Percentiles rank a stretch among this genome's conserved stretches.
phyloP scores from a whole-genome alignment of 345 rosid genomes.

The Melaleuca alternifolia region DNA sequence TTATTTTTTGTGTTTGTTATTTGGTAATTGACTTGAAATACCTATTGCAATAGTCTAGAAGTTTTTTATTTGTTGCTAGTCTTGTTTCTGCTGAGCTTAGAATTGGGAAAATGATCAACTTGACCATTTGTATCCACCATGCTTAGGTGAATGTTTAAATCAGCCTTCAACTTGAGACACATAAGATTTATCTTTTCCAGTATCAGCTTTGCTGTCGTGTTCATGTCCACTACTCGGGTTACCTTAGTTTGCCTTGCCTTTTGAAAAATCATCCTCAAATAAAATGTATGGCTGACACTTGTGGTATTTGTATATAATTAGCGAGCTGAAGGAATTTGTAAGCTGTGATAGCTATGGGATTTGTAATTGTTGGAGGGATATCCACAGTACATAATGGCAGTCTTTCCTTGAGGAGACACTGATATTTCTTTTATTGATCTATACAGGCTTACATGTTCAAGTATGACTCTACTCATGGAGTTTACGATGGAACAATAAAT shows the following conservation, averaged over 20 bases:
- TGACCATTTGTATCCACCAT: neutral
- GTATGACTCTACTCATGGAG: slow-evolving; percentile 97
- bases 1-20: neutral
- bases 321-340: neutral
- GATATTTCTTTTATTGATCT: neutral
- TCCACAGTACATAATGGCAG: neutral
- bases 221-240: neutral
- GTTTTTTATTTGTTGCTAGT: neutral
- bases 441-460: slow-evolving; percentile 92
- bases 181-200: neutral
- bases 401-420: neutral
- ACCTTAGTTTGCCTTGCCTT: neutral
- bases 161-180: neutral
- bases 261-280: neutral
- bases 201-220: neutral
- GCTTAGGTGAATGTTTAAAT: neutral
- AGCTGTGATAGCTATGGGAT: neutral
- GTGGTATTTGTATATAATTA: neutral
- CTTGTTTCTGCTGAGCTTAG: neutral
- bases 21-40: neutral
- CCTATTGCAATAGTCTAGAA: neutral
- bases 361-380: neutral
- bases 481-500: slow-evolving; percentile 55
- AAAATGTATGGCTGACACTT: neutral
- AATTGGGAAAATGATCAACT: neutral